Base-by-base conservation (phyloP, 768 basidiomycete species). In the Grammothele lineata region DNA sequence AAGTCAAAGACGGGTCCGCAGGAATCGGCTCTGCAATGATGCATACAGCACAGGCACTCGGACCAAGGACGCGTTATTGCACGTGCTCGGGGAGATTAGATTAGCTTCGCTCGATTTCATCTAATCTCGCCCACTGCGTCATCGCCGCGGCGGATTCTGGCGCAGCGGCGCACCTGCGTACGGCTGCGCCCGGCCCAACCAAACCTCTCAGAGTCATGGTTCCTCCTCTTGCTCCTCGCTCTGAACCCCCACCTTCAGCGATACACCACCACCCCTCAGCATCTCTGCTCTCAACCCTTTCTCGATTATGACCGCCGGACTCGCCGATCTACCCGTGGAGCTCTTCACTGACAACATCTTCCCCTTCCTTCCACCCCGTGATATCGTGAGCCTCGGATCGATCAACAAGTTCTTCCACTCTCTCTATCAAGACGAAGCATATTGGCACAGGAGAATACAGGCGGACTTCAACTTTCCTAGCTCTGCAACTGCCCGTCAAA, bases 381-480 rank as follows among this genome's bases (percentile, higher is more conserved):
- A 84, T 61, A 66, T 93, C 18, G 64, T 82, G 3, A 66, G 66
- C 35, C 71, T 95, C 7, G 73, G 74, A 4, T 66, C 64, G n/a
- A 84, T 85, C 1, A 83, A 75, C 66, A 82, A 74, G 54, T 74
- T 75, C 61, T 87, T 91, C 58, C 73, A 78, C 37, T 52, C 64
- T 11, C 56, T 86, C 21, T 78, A 76, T 58, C 69, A 75, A 11
- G 89, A 92, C 59, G 85, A 90, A 47, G 81, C 80, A 0, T 74
- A 92, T 49, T 94, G 92, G 92, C 83, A 81, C 60, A 72, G 77
- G 23, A 85, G 78, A 50, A 66, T 89, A 8, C 61, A 72, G 24
- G 62, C 65, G 25, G 92, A 93, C 60, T 92, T 81, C 70, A 89
- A 91, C 65, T 93, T 90, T 57, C 75, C 84, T 7, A 78, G 77